phyloP scores from a whole-genome alignment of 805 yeast genomes.

The Wickerhamiella australiensis region DNA sequence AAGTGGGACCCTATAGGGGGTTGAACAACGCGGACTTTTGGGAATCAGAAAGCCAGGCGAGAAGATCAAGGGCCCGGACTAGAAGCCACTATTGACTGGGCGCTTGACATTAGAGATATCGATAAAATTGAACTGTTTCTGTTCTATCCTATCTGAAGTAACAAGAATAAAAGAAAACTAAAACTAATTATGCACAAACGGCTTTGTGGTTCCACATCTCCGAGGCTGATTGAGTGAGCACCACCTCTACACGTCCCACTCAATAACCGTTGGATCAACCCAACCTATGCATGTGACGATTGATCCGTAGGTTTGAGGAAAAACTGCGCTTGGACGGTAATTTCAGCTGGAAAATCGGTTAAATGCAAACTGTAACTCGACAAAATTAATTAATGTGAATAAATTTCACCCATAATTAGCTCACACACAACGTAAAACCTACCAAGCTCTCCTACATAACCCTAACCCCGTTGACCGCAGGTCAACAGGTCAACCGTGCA shows the following conservation, averaged over 20 bases:
- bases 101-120: too few species aligned
- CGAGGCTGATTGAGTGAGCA: background rate
- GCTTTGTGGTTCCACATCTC: too few species aligned
- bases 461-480: slow-evolving; percentile 10
- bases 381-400: too few species aligned
- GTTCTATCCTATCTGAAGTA: too few species aligned
- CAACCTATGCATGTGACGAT: slow-evolving; percentile 1
- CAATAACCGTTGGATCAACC: slow-evolving; percentile 4
- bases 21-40: too few species aligned
- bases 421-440: background rate
- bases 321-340: background rate
- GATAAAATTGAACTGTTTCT: too few species aligned
- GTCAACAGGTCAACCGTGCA: slow-evolving; percentile 10
- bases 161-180: too few species aligned
- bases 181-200: too few species aligned
- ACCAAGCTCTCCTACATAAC: background rate
- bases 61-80: too few species aligned
- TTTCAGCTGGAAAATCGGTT: background rate
- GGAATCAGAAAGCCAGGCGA: too few species aligned
- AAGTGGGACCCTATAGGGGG: background rate
- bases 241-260: background rate
- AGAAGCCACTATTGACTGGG: too few species aligned
- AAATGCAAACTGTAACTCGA: too few species aligned
- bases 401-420: background rate
- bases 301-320: background rate